Conservation (phyloP, 139 green algal genomes). For the Micractinium conductrix region DNA sequence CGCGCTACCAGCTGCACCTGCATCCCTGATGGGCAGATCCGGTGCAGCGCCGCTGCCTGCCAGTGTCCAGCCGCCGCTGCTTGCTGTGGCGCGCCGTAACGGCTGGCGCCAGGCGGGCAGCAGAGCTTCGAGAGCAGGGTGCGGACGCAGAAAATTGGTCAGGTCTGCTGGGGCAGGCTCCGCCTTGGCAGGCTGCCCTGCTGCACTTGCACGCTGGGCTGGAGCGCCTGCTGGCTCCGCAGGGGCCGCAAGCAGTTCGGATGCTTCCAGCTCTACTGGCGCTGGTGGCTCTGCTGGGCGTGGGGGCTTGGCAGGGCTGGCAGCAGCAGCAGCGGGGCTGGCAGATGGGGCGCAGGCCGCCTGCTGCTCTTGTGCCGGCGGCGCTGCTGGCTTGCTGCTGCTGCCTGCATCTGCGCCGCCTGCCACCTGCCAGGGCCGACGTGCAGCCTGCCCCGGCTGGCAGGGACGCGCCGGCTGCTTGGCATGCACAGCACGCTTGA, state of each 20-base stretch:
- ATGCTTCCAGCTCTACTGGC: too few species aligned
- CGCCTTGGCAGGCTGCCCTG: not conserved
- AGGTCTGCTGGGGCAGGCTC: not conserved
- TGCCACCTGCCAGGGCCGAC: too few species aligned
- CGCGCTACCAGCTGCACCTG: too few species aligned
- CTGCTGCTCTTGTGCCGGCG: too few species aligned
- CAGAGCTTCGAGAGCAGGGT: slow-evolving; percentile 14
- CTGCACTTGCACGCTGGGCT: not conserved
- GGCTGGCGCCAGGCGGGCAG: slow-evolving; percentile 40
- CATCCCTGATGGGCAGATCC: not conserved
- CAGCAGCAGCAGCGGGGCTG: too few species aligned
- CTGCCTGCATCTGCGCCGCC: too few species aligned
- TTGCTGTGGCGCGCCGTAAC: not conserved
- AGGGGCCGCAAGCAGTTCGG: not conserved
- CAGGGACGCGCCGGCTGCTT: not conserved
- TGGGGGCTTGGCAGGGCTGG: too few species aligned
- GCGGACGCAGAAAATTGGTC: not conserved
- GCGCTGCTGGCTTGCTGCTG: too few species aligned
- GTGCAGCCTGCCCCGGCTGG: too few species aligned
- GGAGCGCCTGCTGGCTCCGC: not conserved
- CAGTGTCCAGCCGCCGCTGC: not conserved
- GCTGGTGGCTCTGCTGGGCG: too few species aligned
- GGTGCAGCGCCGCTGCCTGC: not conserved
- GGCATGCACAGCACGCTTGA: slow-evolving; percentile 18
- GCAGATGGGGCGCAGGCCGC: too few species aligned